Base-by-base conservation (phyloP, 495 filamentous ascomycete species). In the Clavariopsis aquatica region DNA sequence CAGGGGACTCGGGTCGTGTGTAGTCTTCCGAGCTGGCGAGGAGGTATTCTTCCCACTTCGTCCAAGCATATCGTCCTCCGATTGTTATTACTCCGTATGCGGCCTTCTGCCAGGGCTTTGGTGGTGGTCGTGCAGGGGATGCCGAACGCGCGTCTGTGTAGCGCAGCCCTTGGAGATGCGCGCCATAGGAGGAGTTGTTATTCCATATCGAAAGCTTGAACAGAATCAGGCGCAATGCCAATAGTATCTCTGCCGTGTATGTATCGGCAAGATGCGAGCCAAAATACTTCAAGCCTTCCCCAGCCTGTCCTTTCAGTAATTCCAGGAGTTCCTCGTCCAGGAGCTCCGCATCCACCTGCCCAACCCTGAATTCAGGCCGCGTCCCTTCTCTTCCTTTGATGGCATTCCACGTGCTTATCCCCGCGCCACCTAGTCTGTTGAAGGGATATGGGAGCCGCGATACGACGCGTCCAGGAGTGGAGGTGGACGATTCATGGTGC, bases 121-220 rank as follows among this genome's bases (percentile, higher is more conserved):
- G 86, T 9, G 84, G 75, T 12, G 83, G 80, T 9, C 87, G 75
- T 1, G 87, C 82, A 0, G 84, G 78, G 1, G 85, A 84, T 36
- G 77, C 80, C 53, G 82, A 81, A 60, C 94, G 84, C 41, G 92
- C 93, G 72, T 98, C 94, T 23, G 87, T 88, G 71, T 95, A 97
- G 69, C 86, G 85, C 9, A 98, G 83, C 61, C 94, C 94, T 72
- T 98, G 94, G 28, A 99, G 78, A 3, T 89, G 87, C 17, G 95
- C 95, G 59, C 94, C 94, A 73, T 99, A 99, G 0, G 90, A 93
- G 20, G 95, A 89, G 77, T 96, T 83, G 73, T 96, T 90, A 73
- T 98, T 93, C 94, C 94, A 99, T 53, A 98, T 89, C 1, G 89
- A 89, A 62, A 99, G 82, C 74, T 98, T 98, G 80, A 96, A 99